A percentile compares a stretch with the other conserved stretches of the same genome.
phyloP scores from a whole-genome alignment of 768 basidiomycete genomes.

The Coprinopsis strossmayeri region DNA sequence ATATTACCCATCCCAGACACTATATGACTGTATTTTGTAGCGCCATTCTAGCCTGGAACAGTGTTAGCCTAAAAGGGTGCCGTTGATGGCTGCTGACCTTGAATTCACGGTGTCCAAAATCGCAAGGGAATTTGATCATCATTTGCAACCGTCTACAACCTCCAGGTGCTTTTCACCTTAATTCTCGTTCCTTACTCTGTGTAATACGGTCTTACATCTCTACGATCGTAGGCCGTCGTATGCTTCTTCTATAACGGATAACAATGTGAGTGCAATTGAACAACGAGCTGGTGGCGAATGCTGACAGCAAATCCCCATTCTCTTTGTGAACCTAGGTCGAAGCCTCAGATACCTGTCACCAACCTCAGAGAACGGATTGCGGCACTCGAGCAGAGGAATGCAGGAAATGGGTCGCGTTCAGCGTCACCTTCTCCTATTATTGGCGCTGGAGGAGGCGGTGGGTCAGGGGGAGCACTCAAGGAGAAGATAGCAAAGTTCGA shows the following conservation, averaged over 20 bases:
- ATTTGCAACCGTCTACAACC: background rate
- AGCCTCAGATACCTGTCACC: conserved; percentile 6
- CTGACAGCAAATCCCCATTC: background rate
- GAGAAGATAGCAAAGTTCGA: conserved; percentile 82
- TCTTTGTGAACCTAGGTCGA: background rate
- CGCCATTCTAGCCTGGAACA: too few species aligned
- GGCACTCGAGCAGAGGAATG: conserved; percentile 62
- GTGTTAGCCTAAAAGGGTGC: too few species aligned
- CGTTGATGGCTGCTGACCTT: conserved; percentile 1
- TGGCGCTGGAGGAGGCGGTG: conserved; percentile 19
- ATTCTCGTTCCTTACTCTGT: background rate
- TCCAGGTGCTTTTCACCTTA: background rate
- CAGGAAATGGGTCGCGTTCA: conserved; percentile 19
- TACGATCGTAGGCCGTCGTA: conserved; percentile 2
- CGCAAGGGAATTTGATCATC: background rate
- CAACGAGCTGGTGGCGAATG: background rate
- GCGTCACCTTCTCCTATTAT: conserved; percentile 19
- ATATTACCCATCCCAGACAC: too few species aligned
- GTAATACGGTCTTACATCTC: background rate
- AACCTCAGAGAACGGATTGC: conserved; percentile 83
- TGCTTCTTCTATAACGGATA: background rate
- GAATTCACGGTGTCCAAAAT: background rate
- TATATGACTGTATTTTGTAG: too few species aligned
- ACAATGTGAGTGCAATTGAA: background rate
- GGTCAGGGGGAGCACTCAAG: conserved; percentile 25